These are phyloP conservation scores for Cydonia oblonga DNA, from an alignment of 331 rosid genomes.

Conservation along the genomic window DNA sequence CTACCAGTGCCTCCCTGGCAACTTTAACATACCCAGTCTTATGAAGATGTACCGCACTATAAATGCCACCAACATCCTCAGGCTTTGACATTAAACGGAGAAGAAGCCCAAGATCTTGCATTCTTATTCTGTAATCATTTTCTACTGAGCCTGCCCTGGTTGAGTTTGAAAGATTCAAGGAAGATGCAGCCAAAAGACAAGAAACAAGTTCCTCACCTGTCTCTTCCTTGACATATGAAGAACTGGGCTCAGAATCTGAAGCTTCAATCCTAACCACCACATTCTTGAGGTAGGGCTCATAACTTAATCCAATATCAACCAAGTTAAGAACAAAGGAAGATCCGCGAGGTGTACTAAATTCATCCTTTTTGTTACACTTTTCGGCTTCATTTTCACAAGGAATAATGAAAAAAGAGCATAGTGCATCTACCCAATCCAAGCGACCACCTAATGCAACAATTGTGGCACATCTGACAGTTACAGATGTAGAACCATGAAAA, in stretches of 20 bases:
- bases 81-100: slow-evolving; percentile 37
- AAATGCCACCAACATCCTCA: slow-evolving; percentile 36
- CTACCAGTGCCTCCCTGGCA: slow-evolving; percentile 71
- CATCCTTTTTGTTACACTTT: slow-evolving; percentile 21
- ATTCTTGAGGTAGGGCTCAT: slow-evolving; percentile 69
- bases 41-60: slow-evolving; percentile 50
- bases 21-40: slow-evolving; percentile 72
- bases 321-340: slow-evolving; percentile 62
- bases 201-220: slow-evolving; percentile 43
- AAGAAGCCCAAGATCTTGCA: slow-evolving; percentile 76
- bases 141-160: slow-evolving; percentile 30
- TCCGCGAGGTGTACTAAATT: slow-evolving; percentile 20
- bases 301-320: slow-evolving; percentile 77
- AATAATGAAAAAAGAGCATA: slow-evolving; percentile 49
- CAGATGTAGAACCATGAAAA: slow-evolving; percentile 43
- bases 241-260: slow-evolving; percentile 30
- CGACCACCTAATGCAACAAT: slow-evolving; percentile 82
- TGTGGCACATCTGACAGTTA: slow-evolving; percentile 73
- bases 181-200: slow-evolving; percentile 88
- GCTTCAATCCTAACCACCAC: slow-evolving; percentile 27
- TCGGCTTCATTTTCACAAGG: slow-evolving; percentile 34
- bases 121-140: slow-evolving; percentile 38
- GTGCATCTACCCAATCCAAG: slow-evolving; percentile 69
- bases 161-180: slow-evolving; percentile 58
- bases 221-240: slow-evolving; percentile 38